Percentiles rank a stretch among this genome's conserved stretches.
Evolutionary conservation across 495 filamentous ascomycete species (phyloP).

Genomic region (Neurospora discreta): DNA sequence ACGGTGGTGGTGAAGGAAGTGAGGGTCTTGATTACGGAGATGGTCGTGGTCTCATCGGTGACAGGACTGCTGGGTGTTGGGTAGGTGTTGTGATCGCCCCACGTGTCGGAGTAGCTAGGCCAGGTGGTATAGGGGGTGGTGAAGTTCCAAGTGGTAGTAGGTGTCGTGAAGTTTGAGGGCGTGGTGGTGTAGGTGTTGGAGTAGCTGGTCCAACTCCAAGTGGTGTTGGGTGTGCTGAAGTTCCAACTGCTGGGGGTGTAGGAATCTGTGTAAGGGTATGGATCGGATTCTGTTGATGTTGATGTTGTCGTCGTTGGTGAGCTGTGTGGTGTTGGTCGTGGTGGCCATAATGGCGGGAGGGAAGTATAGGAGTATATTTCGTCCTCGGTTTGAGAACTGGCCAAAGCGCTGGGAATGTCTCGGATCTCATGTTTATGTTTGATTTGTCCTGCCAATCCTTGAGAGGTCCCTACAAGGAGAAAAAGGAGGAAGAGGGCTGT

Average conservation of each 20-base stretch:
- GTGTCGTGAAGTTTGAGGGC: background rate
- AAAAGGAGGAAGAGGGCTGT: background rate
- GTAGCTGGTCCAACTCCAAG: background rate
- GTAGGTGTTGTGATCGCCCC: background rate
- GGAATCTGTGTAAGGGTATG: background rate
- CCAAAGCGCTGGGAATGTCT: background rate
- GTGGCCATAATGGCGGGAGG: background rate
- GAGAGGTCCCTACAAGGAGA: background rate
- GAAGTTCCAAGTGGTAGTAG: background rate
- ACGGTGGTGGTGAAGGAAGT: background rate
- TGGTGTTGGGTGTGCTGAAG: background rate
- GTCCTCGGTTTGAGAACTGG: background rate
- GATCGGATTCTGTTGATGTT: background rate
- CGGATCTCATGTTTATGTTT: background rate
- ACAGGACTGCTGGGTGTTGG: background rate
- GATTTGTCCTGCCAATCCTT: background rate
- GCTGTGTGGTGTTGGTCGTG: background rate
- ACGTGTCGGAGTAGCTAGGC: background rate
- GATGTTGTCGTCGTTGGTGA: background rate
- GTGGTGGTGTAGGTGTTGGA: background rate
- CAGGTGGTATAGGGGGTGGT: background rate
- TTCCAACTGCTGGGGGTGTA: background rate
- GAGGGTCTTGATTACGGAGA: background rate
- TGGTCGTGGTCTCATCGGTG: background rate
- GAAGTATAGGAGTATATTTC: background rate